Percentiles rank a stretch among this genome's conserved stretches.
These are phyloP conservation scores for Capillidium rhysosporum DNA, from an alignment of 371 early-diverging fungal species.

Conservation along the genomic window DNA sequence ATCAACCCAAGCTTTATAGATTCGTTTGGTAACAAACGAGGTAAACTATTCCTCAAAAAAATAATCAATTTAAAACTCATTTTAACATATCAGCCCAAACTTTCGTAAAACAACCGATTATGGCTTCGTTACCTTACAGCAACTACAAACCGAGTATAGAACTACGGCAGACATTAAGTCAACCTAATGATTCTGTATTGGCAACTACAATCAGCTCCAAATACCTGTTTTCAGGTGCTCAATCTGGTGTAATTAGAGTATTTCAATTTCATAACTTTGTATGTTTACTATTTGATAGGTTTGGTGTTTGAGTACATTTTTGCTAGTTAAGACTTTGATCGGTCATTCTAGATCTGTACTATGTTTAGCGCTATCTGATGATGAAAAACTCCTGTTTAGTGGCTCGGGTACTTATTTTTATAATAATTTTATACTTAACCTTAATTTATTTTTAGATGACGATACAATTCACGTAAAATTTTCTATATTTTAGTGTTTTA, in stretches of 20 bases:
- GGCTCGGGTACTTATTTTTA: slow-evolving; percentile 31
- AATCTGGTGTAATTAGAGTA: slow-evolving; percentile 38
- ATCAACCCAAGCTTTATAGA: background rate
- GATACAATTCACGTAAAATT: slow-evolving; percentile 33
- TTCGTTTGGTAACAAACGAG: background rate
- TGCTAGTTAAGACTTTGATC: slow-evolving; percentile 25
- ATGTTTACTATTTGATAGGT: slow-evolving; percentile 20
- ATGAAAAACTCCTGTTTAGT: slow-evolving; percentile 36
- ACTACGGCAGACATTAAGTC: slow-evolving; percentile 27
- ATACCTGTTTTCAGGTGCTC: slow-evolving; percentile 49
- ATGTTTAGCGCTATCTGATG: slow-evolving; percentile 29
- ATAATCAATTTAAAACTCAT: background rate
- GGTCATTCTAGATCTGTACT: slow-evolving; percentile 53
- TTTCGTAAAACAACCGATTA: background rate
- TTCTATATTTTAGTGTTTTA: background rate
- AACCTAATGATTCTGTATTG: slow-evolving; percentile 41
- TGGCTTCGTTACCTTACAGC: background rate
- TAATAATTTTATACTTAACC: background rate
- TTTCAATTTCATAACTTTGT: background rate
- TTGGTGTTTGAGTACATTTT: slow-evolving; percentile 45
- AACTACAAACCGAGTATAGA: background rate
- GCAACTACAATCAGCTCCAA: slow-evolving; percentile 33
- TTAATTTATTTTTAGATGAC: slow-evolving; percentile 21
- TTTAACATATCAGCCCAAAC: background rate
- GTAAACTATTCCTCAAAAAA: background rate